These are phyloP conservation scores for Alternaria burnsii DNA, from an alignment of 2,329 filamentous ascomycete genomes.

Conservation along the genomic window DNA sequence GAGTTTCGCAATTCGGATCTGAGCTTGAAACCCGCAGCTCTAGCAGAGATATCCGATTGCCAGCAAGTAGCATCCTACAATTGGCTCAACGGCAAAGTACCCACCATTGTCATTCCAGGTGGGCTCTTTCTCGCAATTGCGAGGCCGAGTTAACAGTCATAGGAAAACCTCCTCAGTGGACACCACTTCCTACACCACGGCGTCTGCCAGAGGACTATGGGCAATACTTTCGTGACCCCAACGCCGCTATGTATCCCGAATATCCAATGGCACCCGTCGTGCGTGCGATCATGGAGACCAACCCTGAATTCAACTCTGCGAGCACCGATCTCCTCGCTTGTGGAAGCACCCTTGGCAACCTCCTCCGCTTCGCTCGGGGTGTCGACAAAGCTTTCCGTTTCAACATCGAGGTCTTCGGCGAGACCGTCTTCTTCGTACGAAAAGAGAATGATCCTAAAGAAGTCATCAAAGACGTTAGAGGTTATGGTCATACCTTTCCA, in stretches of 20 bases:
- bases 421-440: constrained; percentile 70
- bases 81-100: constrained; percentile 53
- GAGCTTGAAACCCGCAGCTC: not conserved
- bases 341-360: constrained; percentile 67
- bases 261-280: constrained; percentile 64
- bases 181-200: constrained; percentile 48
- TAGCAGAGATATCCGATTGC: constrained; percentile 49
- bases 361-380: constrained; percentile 64
- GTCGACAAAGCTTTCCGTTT: constrained; percentile 64
- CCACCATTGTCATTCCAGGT: constrained; percentile 51
- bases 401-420: constrained; percentile 63
- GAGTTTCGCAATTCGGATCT: constrained; percentile 28
- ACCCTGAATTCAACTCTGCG: constrained; percentile 47
- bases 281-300: constrained; percentile 51
- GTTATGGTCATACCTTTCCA: constrained; percentile 73
- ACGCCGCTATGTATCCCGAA: constrained; percentile 59
- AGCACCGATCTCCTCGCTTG: constrained; percentile 67
- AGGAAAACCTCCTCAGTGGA: constrained; percentile 64
- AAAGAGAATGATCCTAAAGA: constrained; percentile 68
- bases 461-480: constrained; percentile 62
- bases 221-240: constrained; percentile 63
- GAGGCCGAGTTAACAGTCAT: constrained; percentile 8
- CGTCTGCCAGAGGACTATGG: constrained; percentile 58
- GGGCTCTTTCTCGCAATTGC: constrained; percentile 1
- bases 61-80: constrained; percentile 62